phyloP scores from a whole-genome alignment of 192 early-diverging fungal genomes.

The Backusella tuberculispora region DNA sequence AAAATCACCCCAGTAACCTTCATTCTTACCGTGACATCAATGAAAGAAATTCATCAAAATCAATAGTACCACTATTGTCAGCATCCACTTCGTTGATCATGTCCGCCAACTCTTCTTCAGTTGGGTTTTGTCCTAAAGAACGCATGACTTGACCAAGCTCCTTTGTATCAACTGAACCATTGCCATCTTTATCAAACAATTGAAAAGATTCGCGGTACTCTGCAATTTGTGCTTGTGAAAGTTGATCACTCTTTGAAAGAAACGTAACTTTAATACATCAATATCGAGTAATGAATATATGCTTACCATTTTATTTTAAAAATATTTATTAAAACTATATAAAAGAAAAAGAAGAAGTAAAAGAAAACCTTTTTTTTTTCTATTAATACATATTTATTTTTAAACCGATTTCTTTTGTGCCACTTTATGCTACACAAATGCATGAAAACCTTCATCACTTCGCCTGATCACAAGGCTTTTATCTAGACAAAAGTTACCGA shows the following conservation, averaged over 20 bases:
- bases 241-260: slow-evolving; percentile 55
- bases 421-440: neutral
- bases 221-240: slow-evolving; percentile 71
- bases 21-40: slow-evolving; percentile 47
- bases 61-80: slow-evolving; percentile 68
- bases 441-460: neutral
- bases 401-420: neutral
- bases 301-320: neutral
- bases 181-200: slow-evolving; percentile 83
- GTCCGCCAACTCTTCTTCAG: slow-evolving; percentile 78
- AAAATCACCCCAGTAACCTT: neutral
- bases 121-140: slow-evolving; percentile 76
- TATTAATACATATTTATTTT: slow-evolving; percentile 12
- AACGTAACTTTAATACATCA: neutral
- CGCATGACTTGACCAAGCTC: slow-evolving; percentile 82
- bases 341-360: slow-evolving; percentile 6
- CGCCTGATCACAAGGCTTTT: neutral
- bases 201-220: slow-evolving; percentile 81
- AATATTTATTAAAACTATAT: slow-evolving; percentile 1
- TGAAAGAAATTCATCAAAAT: slow-evolving; percentile 71
- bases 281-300: neutral
- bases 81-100: slow-evolving; percentile 72
- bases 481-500: neutral
- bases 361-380: slow-evolving; percentile 4
- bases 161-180: slow-evolving; percentile 73